phyloP scores from a whole-genome alignment of 2,329 filamentous ascomycete genomes.

The Ophiostoma quercus region DNA sequence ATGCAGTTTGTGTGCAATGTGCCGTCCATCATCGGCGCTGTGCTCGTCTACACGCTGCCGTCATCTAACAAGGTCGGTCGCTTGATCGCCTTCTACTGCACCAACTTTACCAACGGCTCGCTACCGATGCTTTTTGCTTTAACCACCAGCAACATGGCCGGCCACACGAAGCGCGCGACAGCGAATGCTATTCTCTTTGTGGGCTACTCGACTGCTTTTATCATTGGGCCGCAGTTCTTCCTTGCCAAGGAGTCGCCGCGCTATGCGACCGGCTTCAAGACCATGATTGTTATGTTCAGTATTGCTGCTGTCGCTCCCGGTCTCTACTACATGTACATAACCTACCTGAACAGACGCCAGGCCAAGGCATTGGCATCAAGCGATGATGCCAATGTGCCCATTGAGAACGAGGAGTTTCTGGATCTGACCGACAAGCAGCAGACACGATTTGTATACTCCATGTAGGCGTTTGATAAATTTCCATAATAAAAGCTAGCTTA shows the following conservation, averaged over 20 bases:
- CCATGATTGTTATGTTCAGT: not conserved
- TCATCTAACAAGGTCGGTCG: constrained; percentile 43
- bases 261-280: constrained; percentile 4
- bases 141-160: constrained; percentile 59
- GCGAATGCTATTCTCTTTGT: constrained; percentile 49
- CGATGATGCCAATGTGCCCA: not conserved
- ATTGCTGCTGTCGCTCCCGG: not conserved
- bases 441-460: not conserved
- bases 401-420: not conserved
- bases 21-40: constrained; percentile 36
- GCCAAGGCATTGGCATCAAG: not conserved
- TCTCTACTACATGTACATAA: not conserved
- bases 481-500: too few relatives aligned
- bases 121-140: constrained; percentile 57
- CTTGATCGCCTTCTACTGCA: constrained; percentile 48
- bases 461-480: not conserved
- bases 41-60: constrained; percentile 41
- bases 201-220: constrained; percentile 20
- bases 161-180: constrained; percentile 61
- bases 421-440: not conserved
- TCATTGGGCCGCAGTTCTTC: constrained; percentile 26
- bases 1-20: constrained; percentile 31
- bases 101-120: constrained; percentile 41
- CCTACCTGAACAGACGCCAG: not conserved
- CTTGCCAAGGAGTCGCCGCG: constrained; percentile 2